Percentiles rank a stretch among this genome's conserved stretches.
These are phyloP conservation scores for Acacia confusa DNA, from an alignment of 306 rosid genomes.

Conservation along the genomic window DNA sequence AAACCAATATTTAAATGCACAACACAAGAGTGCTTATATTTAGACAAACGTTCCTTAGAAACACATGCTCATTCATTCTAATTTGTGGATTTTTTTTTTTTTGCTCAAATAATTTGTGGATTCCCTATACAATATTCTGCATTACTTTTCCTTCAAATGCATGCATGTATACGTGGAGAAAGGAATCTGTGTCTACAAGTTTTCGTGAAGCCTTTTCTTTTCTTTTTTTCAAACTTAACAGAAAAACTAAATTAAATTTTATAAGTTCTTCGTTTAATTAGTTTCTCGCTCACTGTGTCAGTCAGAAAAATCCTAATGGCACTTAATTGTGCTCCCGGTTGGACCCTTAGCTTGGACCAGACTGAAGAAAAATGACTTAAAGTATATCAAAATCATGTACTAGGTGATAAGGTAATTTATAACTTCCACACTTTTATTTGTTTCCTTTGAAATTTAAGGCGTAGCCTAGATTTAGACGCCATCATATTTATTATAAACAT, in stretches of 20 bases:
- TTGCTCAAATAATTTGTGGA: neutral
- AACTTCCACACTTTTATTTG: conserved; percentile 2
- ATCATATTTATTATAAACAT: conserved; percentile 9
- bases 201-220: neutral
- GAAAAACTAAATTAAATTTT: neutral
- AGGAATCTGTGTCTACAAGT: neutral
- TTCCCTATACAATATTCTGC: neutral
- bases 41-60: no score
- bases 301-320: neutral
- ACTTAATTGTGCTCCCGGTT: neutral
- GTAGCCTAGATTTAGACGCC: conserved; percentile 34
- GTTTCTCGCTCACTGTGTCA: neutral
- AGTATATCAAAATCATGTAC: neutral
- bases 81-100: neutral
- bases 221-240: neutral
- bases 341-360: neutral
- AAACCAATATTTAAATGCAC: no score
- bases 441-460: conserved; percentile 15
- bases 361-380: neutral
- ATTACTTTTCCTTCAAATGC: neutral
- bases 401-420: neutral
- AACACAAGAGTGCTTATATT: no score
- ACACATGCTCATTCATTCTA: neutral
- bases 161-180: neutral
- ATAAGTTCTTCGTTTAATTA: neutral